Evolutionary conservation across 2,329 filamentous ascomycete genomes (phyloP), one percentile per base, ranked within the genome.

Genomic region (Botrytis squamosa): DNA sequence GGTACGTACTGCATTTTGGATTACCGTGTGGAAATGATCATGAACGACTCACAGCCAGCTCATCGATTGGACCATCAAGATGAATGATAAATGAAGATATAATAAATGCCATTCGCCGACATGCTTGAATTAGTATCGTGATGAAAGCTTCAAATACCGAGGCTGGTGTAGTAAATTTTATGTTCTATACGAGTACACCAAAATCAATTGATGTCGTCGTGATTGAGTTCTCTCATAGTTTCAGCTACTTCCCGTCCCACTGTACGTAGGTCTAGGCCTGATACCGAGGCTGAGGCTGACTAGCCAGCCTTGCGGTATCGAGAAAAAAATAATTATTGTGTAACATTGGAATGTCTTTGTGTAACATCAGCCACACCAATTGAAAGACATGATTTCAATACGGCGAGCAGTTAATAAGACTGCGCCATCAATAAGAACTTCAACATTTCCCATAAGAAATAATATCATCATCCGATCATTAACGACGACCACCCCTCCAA

Each of bases 331-430:
- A 14, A n/a, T 14, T 14, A n/a, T 14, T 29, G n/a, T 57, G n/a
- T 33, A 33, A 29, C n/a, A 29, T n/a, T 38, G 64, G 25, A 67
- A 67, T 25, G 49, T 67, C 9, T 25, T 52, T 52, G 44, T 52
- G 64, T 52, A 38, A 33, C 5, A 18, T 67, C 5, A 67, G 64
- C 64, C 64, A 67, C 65, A 25, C 65, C 46, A 55, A 68, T 68
- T 40, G 46, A 22, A 68, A 68, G 49, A 20, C 46, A 68, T 68
- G 65, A 68, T 57, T 33, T 55, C 49, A 57, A 68, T 42, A 57
- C 49, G 65, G 65, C 65, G 49, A 55, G 49, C 16, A 68, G 46
- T 29, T 6, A 3, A 57, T 9, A 40, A 40, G 20, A 42, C 36
- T 40, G 25, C 18, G 65, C 65, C 65, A 68, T 68, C 22, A 36